These are phyloP conservation scores for Metarhizium sp. DNA, from an alignment of 2,329 filamentous ascomycete species.

Conservation along the genomic window DNA sequence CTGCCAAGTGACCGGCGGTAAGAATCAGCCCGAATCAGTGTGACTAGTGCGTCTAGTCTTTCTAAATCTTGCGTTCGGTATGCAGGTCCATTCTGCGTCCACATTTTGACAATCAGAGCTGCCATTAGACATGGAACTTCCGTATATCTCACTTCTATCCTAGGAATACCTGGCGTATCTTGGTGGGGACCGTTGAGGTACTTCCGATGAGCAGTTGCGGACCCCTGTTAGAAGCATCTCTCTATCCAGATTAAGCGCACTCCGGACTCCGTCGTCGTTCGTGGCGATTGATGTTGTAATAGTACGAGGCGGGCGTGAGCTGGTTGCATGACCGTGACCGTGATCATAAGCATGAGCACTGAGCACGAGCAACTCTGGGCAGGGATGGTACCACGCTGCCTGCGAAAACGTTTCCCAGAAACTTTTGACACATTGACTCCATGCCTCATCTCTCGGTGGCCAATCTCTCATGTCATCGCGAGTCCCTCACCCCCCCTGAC, in stretches of 20 bases:
- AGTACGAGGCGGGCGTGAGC: background rate
- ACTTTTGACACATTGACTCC: conserved; percentile 6
- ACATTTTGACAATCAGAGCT: conserved; percentile 5
- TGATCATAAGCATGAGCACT: background rate
- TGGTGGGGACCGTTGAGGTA: conserved; percentile 9
- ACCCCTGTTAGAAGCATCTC: conserved; percentile 7
- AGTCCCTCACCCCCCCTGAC: conserved; percentile 6
- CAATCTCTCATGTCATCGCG: conserved; percentile 4
- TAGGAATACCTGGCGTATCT: conserved; percentile 8
- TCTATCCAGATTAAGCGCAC: conserved; percentile 5
- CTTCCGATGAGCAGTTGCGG: conserved; percentile 11
- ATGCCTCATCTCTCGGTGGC: conserved; percentile 3
- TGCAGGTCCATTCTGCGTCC: conserved; percentile 6
- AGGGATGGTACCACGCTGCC: conserved; percentile 8
- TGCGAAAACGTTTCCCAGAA: conserved; percentile 7
- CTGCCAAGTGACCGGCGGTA: conserved; percentile 7
- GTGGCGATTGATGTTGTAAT: conserved; percentile 7
- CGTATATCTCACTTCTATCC: conserved; percentile 9
- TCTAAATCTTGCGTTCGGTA: conserved; percentile 5
- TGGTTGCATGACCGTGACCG: conserved; percentile 8
- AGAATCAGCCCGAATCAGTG: conserved; percentile 4
- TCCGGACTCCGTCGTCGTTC: conserved; percentile 8
- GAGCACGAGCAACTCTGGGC: conserved; percentile 2
- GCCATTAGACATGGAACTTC: conserved; percentile 5
- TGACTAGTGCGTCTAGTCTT: background rate